Evolutionary conservation across 371 early-diverging fungal species (phyloP), one percentile per base, ranked within the genome.

Genomic region (Rhizomucor miehei): DNA sequence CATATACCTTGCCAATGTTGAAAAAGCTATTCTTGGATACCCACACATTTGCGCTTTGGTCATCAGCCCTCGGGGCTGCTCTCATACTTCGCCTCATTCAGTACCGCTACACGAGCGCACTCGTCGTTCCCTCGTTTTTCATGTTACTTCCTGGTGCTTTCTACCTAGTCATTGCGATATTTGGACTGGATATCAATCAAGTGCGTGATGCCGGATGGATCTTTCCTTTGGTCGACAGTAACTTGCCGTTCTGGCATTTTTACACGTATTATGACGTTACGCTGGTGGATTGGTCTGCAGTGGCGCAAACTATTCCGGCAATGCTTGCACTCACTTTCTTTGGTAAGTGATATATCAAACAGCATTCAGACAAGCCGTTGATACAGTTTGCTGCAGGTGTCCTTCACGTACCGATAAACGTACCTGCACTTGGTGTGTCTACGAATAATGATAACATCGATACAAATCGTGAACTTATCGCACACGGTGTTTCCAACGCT

Each of bases 251-350:
- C 57, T 94, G 90, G 80, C 81, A 90, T 50, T 93, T 90, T 52
- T 94, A 90, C 71, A 86, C 85, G 6, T 88, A 90, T 59, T 94
- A 85, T 59, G 80, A 88, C 65, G 77, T 89, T 44, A 66, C 60
- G 13, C 64, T 76, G 49, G 88, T 88, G 1, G 73, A 89, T 59
- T 97, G 95, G 97, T 50, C 63, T 3, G 89, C 92, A 6, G 65
- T 95, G 1, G 69, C 80, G 16, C 73, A 81, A 29, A 86, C 93
- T 0, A 59, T 95, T 10, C 95, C 96, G 5, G 94, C 95, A 1
- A 93, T 95, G 88, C 55, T 94, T 14, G 94, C 97, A 0, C 72
- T 96, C 54, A 87, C 93, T 6, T 97, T 98, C 63, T 98, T 98
- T 69, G 94, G 94, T 73, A 71, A 52, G 57, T 48, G 12, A 35